phyloP scores from a whole-genome alignment of 2,329 filamentous ascomycete genomes.

The Aspergillus tubingensis region DNA sequence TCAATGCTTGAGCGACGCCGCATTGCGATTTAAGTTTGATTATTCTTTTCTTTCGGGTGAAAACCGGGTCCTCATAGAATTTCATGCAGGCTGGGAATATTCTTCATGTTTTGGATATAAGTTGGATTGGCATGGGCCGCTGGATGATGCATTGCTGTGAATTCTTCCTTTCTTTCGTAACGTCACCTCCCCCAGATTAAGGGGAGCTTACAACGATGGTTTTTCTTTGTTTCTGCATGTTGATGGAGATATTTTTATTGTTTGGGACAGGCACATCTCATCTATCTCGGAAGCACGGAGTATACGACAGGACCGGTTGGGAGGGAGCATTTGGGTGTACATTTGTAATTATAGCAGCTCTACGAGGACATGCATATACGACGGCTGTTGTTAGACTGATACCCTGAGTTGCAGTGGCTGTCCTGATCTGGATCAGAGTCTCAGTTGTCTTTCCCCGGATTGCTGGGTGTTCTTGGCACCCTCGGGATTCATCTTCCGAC shows the following conservation, averaged over 20 bases:
- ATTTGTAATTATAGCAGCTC: slow-evolving; percentile 9
- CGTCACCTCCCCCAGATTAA: background rate
- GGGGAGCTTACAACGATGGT: too few species aligned
- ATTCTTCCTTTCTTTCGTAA: slow-evolving; percentile 3
- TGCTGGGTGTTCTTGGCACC: too few species aligned
- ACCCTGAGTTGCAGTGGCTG: background rate
- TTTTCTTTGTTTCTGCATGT: too few species aligned
- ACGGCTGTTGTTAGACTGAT: background rate
- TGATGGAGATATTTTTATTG: background rate
- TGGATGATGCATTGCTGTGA: background rate
- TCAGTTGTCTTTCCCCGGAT: background rate
- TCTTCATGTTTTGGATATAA: slow-evolving; percentile 16
- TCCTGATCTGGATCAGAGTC: background rate
- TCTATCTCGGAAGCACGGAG: background rate
- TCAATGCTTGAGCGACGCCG: slow-evolving; percentile 1
- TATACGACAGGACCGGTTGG: background rate
- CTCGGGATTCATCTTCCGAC: too few species aligned
- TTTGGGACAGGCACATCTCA: background rate
- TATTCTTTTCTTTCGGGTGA: slow-evolving; percentile 15
- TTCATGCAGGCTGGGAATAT: slow-evolving; percentile 18
- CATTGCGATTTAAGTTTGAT: background rate
- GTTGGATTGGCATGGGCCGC: slow-evolving; percentile 12
- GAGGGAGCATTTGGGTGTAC: slow-evolving; percentile 2
- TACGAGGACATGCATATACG: background rate
- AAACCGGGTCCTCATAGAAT: slow-evolving; percentile 22